Percentiles rank a stretch among this genome's conserved stretches.
Conservation (phyloP, 1,284 basidiomycete species). For the Cryptococcus deneoformans region DNA sequence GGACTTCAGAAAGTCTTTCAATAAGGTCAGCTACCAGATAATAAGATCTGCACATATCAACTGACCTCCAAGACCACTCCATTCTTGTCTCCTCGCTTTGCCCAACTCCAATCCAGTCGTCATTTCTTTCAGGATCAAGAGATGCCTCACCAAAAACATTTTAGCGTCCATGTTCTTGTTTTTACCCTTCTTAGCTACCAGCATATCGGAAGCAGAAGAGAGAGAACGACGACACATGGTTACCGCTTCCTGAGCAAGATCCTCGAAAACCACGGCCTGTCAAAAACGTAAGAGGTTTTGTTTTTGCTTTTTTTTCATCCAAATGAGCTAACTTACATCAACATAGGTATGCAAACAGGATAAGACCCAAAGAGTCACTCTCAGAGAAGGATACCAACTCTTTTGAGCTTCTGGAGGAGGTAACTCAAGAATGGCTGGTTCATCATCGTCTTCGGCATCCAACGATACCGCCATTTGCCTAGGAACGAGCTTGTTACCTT, state of each 20-base stretch:
- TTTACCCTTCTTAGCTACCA: slow-evolving; percentile 56
- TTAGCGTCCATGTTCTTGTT: slow-evolving; percentile 63
- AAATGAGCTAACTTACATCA: slow-evolving; percentile 58
- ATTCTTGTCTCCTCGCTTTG: slow-evolving; percentile 46
- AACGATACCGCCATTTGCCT: slow-evolving; percentile 23
- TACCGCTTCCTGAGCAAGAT: slow-evolving; percentile 88
- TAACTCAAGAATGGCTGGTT: slow-evolving; percentile 61
- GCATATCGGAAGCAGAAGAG: slow-evolving; percentile 62
- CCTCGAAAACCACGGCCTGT: slow-evolving; percentile 72
- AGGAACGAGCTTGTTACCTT: slow-evolving; percentile 19
- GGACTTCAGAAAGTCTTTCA: slow-evolving; percentile 65
- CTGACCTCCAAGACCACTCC: slow-evolving; percentile 50
- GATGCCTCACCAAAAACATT: slow-evolving; percentile 81
- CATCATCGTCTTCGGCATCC: slow-evolving; percentile 46
- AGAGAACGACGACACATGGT: slow-evolving; percentile 75
- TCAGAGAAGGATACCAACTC: slow-evolving; percentile 84
- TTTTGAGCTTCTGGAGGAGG: slow-evolving; percentile 71
- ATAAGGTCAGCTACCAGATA: neutral
- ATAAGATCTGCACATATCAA: slow-evolving; percentile 3
- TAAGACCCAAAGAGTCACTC: slow-evolving; percentile 81
- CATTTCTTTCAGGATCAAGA: slow-evolving; percentile 89
- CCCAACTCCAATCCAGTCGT: slow-evolving; percentile 60
- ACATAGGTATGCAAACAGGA: slow-evolving; percentile 84
- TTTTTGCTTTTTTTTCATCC: too few relatives aligned
- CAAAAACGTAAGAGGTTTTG: neutral